Percentiles rank a stretch among this genome's conserved stretches.
Conservation (phyloP, 345 rosid species). For the Citrus cavaleriei region DNA sequence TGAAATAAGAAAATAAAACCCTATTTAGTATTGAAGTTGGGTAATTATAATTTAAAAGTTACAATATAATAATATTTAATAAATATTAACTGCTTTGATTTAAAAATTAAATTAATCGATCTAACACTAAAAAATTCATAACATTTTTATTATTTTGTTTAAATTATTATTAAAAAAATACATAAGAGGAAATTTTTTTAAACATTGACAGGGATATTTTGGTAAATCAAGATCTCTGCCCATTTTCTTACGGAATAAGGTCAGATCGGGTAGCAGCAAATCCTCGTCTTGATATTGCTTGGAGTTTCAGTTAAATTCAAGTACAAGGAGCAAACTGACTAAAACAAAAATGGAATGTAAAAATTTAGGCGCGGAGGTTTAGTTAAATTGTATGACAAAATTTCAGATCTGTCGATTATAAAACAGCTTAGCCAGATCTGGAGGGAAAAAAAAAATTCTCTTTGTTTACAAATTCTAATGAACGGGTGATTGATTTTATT, state of each 20-base stretch:
- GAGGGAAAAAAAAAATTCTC: too few species aligned
- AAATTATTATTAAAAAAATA: too few species aligned
- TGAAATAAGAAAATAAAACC: too few species aligned
- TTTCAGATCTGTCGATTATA: background rate
- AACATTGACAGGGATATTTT: background rate
- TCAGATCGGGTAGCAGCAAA: rapidly evolving
- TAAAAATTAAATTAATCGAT: too few species aligned
- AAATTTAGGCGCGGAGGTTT: background rate
- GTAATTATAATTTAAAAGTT: too few species aligned
- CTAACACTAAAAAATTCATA: too few species aligned
- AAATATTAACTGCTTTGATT: too few species aligned
- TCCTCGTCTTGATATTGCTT: background rate
- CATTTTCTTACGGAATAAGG: background rate
- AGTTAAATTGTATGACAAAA: background rate
- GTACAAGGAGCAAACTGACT: background rate
- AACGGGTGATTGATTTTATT: background rate
- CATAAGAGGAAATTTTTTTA: too few species aligned
- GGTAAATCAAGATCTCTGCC: background rate
- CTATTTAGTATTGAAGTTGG: rapidly evolving
- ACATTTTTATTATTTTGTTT: too few species aligned
- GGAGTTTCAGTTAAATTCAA: background rate
- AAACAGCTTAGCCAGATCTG: background rate
- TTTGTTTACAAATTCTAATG: background rate
- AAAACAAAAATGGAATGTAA: background rate
- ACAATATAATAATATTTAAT: too few species aligned